A percentile compares a stretch with the other conserved stretches of the same genome.
phyloP scores from a whole-genome alignment of 257 asterid species.

The Nemophila menziesii region DNA sequence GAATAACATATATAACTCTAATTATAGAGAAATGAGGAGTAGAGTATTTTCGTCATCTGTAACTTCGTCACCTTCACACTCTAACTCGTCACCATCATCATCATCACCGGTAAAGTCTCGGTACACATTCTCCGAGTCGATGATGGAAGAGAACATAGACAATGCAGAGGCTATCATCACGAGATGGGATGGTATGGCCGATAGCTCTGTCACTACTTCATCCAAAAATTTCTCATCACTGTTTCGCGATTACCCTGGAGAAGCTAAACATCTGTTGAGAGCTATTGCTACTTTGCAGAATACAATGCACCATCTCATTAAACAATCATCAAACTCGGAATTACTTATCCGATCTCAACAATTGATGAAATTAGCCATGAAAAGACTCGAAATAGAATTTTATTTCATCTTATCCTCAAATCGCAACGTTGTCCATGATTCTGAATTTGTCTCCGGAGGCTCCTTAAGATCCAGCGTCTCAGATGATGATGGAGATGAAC shows the following conservation, averaged over 20 bases:
- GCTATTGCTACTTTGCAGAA: slow-evolving; percentile 32
- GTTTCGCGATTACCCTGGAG: slow-evolving; percentile 26
- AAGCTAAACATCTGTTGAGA: slow-evolving; percentile 31
- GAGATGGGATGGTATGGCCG: slow-evolving; percentile 28
- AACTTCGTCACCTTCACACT: slow-evolving; percentile 26
- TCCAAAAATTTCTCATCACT: slow-evolving; percentile 18
- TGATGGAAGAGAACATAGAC: slow-evolving; percentile 49
- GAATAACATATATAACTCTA: too few relatives aligned
- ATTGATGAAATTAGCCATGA: slow-evolving; percentile 61
- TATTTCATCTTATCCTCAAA: slow-evolving; percentile 28
- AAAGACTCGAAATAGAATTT: slow-evolving; percentile 57
- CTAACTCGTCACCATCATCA: slow-evolving; percentile 14
- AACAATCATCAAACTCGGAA: slow-evolving; percentile 23
- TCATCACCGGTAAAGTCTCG: slow-evolving; percentile 17
- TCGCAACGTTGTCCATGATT: slow-evolving; percentile 33
- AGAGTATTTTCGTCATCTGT: slow-evolving; percentile 14
- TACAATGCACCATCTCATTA: slow-evolving; percentile 44
- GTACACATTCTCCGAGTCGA: slow-evolving; percentile 35
- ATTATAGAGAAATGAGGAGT: slow-evolving; percentile 3
- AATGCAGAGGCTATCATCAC: slow-evolving; percentile 32
- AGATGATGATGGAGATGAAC: slow-evolving; percentile 21
- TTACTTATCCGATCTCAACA: slow-evolving; percentile 42
- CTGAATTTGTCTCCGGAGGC: slow-evolving; percentile 39
- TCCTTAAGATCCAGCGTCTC: slow-evolving; percentile 22
- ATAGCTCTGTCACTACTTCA: slow-evolving; percentile 2